These are phyloP conservation scores for Phalaenopsis hybrid DNA, from an alignment of 116 monocot genomes.

Conservation along the genomic window DNA sequence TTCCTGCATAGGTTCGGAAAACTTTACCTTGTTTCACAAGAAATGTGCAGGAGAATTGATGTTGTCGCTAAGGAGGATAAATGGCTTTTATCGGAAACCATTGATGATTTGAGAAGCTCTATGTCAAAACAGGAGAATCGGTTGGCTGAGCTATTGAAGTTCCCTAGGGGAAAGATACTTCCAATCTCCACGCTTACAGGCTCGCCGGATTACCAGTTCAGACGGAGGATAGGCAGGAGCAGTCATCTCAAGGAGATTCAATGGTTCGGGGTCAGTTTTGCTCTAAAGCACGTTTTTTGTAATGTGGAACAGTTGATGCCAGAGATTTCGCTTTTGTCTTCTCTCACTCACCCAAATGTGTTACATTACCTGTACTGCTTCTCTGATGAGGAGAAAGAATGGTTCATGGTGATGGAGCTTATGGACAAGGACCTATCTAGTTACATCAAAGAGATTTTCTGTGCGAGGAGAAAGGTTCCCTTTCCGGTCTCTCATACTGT, in stretches of 20 bases:
- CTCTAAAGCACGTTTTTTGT: conserved; percentile 41
- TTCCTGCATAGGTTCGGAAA: conserved; percentile 25
- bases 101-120: conserved; percentile 22
- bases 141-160: conserved; percentile 26
- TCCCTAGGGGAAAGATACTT: conserved; percentile 30
- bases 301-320: conserved; percentile 27
- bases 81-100: conserved; percentile 41
- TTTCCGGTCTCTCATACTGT: conserved; percentile 35
- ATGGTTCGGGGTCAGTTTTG: conserved; percentile 64
- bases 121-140: conserved; percentile 24
- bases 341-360: conserved; percentile 49
- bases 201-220: conserved; percentile 44
- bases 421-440: conserved; percentile 48
- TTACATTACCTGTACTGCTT: conserved; percentile 43
- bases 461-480: conserved; percentile 29
- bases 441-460: conserved; percentile 37
- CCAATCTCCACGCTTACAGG: conserved; percentile 27
- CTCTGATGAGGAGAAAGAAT: conserved; percentile 51
- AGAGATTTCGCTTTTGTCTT: conserved; percentile 34
- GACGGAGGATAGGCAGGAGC: conserved; percentile 29
- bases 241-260: conserved; percentile 48
- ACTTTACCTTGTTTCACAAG: conserved; percentile 19
- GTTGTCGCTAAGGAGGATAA: conserved; percentile 39
- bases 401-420: conserved; percentile 52
- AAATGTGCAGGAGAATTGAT: conserved; percentile 33